These are phyloP conservation scores for Graphilbum sp. DNA, from an alignment of 2,329 filamentous ascomycete genomes.

Conservation along the genomic window DNA sequence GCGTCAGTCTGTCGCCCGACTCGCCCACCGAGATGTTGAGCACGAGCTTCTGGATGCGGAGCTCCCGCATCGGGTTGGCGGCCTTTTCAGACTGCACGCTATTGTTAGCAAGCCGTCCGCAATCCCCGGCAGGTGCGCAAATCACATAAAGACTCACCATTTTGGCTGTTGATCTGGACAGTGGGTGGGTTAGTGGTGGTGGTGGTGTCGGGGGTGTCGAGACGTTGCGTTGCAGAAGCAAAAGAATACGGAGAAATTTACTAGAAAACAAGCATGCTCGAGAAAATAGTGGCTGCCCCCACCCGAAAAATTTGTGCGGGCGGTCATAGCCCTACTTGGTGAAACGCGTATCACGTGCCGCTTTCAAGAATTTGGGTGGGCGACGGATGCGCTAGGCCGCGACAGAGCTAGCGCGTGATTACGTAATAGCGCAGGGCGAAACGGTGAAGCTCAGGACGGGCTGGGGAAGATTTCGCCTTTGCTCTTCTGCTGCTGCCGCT, in stretches of 20 bases:
- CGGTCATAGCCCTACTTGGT: too few species aligned
- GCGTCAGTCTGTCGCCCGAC: conserved; percentile 99
- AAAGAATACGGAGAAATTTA: conserved; percentile 1
- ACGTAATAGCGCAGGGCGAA: too few species aligned
- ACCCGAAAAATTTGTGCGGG: too few species aligned
- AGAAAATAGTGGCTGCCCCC: background rate
- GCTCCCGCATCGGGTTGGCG: conserved; percentile 98
- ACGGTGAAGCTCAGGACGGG: too few species aligned
- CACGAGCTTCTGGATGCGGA: conserved; percentile 98
- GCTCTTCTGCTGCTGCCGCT: too few species aligned
- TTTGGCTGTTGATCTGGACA: too few species aligned
- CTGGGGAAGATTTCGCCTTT: too few species aligned
- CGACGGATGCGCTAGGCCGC: too few species aligned
- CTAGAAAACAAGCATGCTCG: conserved; percentile 6
- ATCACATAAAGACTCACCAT: too few species aligned
- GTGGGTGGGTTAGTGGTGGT: conserved; percentile 3
- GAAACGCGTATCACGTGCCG: too few species aligned
- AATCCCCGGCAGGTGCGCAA: background rate
- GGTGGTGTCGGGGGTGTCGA: background rate
- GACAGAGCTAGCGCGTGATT: too few species aligned
- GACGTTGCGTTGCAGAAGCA: conserved; percentile 2
- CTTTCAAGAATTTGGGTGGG: conserved; percentile 6
- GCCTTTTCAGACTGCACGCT: conserved; percentile 58
- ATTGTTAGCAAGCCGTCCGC: conserved; percentile 13
- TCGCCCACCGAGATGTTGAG: conserved; percentile 99